Evolutionary conservation across 306 rosid genomes (phyloP).

Genomic region (Pachyrhizus erosus): DNA sequence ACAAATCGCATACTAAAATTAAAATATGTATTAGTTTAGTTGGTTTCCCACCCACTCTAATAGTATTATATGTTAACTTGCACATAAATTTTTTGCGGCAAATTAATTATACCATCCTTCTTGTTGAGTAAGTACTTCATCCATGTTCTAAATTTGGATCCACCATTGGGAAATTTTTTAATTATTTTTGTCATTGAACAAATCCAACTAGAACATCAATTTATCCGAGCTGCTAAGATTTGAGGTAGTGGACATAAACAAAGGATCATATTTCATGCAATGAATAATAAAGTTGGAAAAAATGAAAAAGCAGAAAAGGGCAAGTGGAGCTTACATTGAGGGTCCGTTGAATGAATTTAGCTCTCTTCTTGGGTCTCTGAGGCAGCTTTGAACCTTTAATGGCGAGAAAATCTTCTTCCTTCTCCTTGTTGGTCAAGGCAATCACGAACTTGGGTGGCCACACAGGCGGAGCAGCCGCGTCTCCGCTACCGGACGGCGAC

Average conservation of each 20-base stretch:
- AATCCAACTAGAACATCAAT: background rate
- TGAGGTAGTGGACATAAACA: background rate
- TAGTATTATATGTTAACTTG: background rate
- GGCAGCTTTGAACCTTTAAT: slow-evolving; percentile 91
- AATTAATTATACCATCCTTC: slow-evolving; percentile 32
- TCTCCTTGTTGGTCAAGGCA: slow-evolving; percentile 93
- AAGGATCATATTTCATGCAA: background rate
- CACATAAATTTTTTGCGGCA: background rate
- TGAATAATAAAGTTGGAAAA: background rate
- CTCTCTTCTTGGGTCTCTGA: slow-evolving; percentile 94
- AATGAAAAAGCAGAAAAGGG: background rate
- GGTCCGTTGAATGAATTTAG: slow-evolving; percentile 87
- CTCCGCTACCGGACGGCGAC: slow-evolving; percentile 91
- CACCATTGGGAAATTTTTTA: background rate
- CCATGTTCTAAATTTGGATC: background rate
- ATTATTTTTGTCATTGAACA: background rate
- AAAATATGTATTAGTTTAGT: background rate
- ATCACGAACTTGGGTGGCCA: slow-evolving; percentile 98
- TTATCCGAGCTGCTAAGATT: background rate
- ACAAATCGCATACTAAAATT: slow-evolving; percentile 18
- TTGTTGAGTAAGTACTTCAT: background rate
- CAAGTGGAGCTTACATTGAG: slow-evolving; percentile 77
- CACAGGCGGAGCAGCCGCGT: slow-evolving; percentile 61
- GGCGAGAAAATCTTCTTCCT: slow-evolving; percentile 93
- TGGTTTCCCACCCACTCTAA: slow-evolving; percentile 20